phyloP scores from a whole-genome alignment of 2,329 filamentous ascomycete genomes.

The Parafenestella ontariensis region DNA sequence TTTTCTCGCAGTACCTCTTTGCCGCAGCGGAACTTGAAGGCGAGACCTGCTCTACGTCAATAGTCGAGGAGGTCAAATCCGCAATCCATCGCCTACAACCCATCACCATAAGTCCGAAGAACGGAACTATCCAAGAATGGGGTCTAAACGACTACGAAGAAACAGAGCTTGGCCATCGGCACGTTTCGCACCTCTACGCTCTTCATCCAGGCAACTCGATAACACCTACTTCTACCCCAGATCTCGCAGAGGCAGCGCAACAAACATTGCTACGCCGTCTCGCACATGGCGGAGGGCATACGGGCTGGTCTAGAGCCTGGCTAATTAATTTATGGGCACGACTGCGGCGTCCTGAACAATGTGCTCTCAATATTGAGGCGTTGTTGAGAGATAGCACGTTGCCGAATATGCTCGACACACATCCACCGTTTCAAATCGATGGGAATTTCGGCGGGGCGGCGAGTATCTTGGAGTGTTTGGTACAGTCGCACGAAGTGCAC shows the following conservation, averaged over 20 bases:
- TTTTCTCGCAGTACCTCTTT: slow-evolving; percentile 46
- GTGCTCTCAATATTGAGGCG: slow-evolving; percentile 43
- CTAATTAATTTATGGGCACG: slow-evolving; percentile 59
- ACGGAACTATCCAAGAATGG: slow-evolving; percentile 41
- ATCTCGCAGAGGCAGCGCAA: slow-evolving; percentile 40
- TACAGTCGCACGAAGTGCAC: slow-evolving; percentile 42
- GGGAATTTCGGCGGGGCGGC: slow-evolving; percentile 60
- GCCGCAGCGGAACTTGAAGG: slow-evolving; percentile 1
- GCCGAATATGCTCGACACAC: slow-evolving; percentile 38
- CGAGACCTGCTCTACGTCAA: background rate
- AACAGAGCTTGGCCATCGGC: slow-evolving; percentile 58
- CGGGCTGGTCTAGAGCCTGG: slow-evolving; percentile 62
- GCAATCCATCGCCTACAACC: slow-evolving; percentile 15
- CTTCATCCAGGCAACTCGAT: slow-evolving; percentile 56
- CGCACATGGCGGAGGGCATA: slow-evolving; percentile 49
- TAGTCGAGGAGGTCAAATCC: slow-evolving; percentile 1
- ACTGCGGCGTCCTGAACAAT: slow-evolving; percentile 33
- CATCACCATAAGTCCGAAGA: slow-evolving; percentile 30
- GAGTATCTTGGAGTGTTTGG: slow-evolving; percentile 56
- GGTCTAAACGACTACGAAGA: slow-evolving; percentile 42
- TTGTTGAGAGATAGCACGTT: slow-evolving; percentile 53
- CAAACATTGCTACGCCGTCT: slow-evolving; percentile 42
- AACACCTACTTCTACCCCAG: slow-evolving; percentile 42
- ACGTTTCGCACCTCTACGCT: slow-evolving; percentile 60
- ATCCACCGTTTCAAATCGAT: slow-evolving; percentile 55